Base-by-base conservation (phyloP, 148 eudicot genomes). In the Amaranthus cruentus region DNA sequence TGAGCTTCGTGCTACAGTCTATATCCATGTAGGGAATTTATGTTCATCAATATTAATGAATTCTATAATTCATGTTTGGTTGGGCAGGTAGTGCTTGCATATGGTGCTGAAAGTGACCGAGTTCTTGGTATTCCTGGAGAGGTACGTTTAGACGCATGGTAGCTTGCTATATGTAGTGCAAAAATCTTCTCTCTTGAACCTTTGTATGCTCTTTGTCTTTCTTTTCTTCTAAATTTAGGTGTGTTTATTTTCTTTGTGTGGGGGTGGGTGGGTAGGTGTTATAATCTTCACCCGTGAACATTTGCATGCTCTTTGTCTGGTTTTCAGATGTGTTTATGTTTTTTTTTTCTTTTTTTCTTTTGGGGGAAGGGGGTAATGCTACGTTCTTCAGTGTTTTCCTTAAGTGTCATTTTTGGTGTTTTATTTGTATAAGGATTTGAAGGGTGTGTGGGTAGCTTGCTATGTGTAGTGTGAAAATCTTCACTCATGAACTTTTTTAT, bases 81-180 rank as follows among this genome's bases (percentile, higher is more conserved):
- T 66, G 80, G 76, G 4, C 83, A 94, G 96, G 96, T 91, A 72
- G 97, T 96, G 82, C 97, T 96, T 82, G 91, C 99, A 18, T 96
- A 96, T 81, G 99, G 98, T 75, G 96, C 99, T 84, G 99, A 96
- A 83, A 96, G 99, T 77, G 99, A 96, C 52, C 81, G 91, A 79
- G 78, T 59, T 83, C 92, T 92, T 81, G 94, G 91, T 75, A 79
- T 92, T 68, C 92, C 94, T 18, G 92, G 97, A 76, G 99, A 96
- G 87, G 97, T 96, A 80, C 71, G 83, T 69, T 57, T 38, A 9
- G 55, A 80, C 71, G 83, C 66, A 54, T 38, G 21, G 55, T 15
- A 6, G 9, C 6, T 18, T 48, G 2, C 9, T 49, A 8, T 48
- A 5, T 48, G 9, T 11, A 44, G 10, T 49, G 3, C 9, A 3